Base-by-base conservation (phyloP, 2,329 filamentous ascomycete species). In the Colletotrichum navitas region DNA sequence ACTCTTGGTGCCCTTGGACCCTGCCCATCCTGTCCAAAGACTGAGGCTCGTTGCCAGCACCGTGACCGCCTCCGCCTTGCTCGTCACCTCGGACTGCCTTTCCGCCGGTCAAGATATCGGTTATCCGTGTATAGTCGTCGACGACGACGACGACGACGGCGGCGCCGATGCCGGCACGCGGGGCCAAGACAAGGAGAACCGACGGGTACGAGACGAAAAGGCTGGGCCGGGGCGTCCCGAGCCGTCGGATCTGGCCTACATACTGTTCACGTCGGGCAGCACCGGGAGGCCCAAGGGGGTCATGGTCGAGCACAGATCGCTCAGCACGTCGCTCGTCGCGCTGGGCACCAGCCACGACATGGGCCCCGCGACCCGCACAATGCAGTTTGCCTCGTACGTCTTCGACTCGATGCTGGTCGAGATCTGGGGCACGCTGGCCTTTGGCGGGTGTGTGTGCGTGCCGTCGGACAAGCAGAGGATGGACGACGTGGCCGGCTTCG, bases 361-460 rank as follows among this genome's bases (percentile, higher is more conserved):
- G 73, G 26, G 24, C 14, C 18, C 41, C 1, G 43, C n/a, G n/a
- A 78, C 77, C 0, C 74, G 80, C 26, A 76, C 76, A 1, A 71
- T 73, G 55, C 86, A 88, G 69, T 86, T 87, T 63, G 87, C 85
- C 1, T 83, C 84, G 7, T 88, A 86, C 73, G 86, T 84, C 2
- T 87, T 88, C 43, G 87, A 90, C 59, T 81, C 85, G 5, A 84
- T 83, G n/a, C 78, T 89, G 0, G 76, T 84, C 0, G 88, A 89
- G 72, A 84, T 86, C 0, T 79, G 89, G 18, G 83, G 84, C 1
- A 83, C 87, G 0, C 79, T 91, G 8, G 81, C 86, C 16, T 79
- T 84, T 41, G 89, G 90, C 29, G 89, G 87, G 0, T 90, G 87
- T 66, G 81, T 91, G 21, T 91, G 89, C 70, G 81, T 91, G 0